These are phyloP conservation scores for Dictyostelium firmibasis DNA, from an alignment of 78 protist species.

Conservation along the genomic window DNA sequence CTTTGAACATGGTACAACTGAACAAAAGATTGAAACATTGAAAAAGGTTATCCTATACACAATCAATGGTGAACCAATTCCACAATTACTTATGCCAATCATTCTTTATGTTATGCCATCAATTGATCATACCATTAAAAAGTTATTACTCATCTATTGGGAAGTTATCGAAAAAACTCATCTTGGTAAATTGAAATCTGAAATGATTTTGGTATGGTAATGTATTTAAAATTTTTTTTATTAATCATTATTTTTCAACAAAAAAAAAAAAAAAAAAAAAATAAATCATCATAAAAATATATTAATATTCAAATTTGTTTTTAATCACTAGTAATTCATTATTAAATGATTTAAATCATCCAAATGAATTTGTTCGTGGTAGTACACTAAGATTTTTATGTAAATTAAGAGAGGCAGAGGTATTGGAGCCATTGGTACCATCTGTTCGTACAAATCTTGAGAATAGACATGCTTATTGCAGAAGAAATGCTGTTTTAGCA, in stretches of 20 bases:
- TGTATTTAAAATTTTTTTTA: background rate
- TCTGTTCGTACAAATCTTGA: conserved; percentile 90
- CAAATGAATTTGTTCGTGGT: conserved; percentile 97
- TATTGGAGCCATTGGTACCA: conserved; percentile 93
- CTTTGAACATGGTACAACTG: conserved; percentile 60
- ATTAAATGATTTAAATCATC: conserved; percentile 90
- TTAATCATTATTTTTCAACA: background rate
- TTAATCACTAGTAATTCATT: conserved; percentile 59
- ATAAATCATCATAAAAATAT: background rate
- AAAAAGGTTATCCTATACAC: conserved; percentile 76
- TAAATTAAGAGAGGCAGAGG: conserved; percentile 93
- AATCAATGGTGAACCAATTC: conserved; percentile 89
- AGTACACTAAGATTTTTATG: conserved; percentile 96
- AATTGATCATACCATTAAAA: conserved; percentile 92
- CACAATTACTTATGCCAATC: conserved; percentile 89
- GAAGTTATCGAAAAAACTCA: conserved; percentile 95
- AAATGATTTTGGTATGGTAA: conserved; percentile 96
- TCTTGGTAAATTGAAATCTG: conserved; percentile 94
- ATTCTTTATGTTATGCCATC: conserved; percentile 91
- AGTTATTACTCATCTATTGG: conserved; percentile 94
- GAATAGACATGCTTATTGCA: conserved; percentile 86
- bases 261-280: background rate
- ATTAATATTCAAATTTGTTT: background rate
- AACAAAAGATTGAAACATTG: conserved; percentile 74
- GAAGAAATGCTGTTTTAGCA: conserved; percentile 96